Conservation (phyloP, 805 yeast genomes). For the Komagataella pseudopastoris region DNA sequence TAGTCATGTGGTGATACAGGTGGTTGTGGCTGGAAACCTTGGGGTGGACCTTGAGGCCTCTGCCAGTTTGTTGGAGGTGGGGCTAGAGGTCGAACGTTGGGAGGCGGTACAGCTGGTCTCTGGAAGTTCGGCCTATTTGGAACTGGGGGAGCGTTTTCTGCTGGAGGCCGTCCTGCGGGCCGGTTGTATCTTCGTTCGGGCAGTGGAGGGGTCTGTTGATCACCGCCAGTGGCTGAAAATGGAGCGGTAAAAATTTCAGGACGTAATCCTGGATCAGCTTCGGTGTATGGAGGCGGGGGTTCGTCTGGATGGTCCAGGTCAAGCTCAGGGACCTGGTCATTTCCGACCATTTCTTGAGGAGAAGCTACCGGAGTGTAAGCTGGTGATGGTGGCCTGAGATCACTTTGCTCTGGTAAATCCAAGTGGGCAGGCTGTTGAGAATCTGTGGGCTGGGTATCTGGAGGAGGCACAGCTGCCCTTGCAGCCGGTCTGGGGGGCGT, state of each 20-base stretch:
- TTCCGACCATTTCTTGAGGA: slow-evolving; percentile 10
- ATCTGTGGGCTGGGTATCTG: not conserved
- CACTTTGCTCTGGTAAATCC: slow-evolving; percentile 5
- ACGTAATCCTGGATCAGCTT: slow-evolving; percentile 13
- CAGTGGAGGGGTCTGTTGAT: slow-evolving; percentile 3
- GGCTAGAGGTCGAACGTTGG: not conserved
- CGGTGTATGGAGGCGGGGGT: slow-evolving; percentile 24
- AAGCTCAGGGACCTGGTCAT: not conserved
- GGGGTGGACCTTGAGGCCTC: not conserved
- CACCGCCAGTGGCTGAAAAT: slow-evolving; percentile 17
- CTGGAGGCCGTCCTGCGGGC: not conserved
- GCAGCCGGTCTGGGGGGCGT: not conserved
- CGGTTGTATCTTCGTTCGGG: slow-evolving; percentile 1
- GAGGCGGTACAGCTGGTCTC: not conserved
- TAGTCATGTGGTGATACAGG: not conserved
- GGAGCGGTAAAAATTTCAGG: slow-evolving; percentile 10
- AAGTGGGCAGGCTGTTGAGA: not conserved
- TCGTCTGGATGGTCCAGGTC: slow-evolving; percentile 9
- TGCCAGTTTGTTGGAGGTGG: not conserved
- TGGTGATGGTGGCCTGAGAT: slow-evolving; percentile 17
- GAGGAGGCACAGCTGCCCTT: not conserved
- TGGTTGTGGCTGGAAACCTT: not conserved
- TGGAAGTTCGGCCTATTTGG: not conserved
- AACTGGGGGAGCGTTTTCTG: not conserved
- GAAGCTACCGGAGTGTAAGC: slow-evolving; percentile 12